Percentiles rank a stretch among this genome's conserved stretches.
Evolutionary conservation across 2,329 filamentous ascomycete species (phyloP).

Genomic region (Fusarium pseudograminearum): DNA sequence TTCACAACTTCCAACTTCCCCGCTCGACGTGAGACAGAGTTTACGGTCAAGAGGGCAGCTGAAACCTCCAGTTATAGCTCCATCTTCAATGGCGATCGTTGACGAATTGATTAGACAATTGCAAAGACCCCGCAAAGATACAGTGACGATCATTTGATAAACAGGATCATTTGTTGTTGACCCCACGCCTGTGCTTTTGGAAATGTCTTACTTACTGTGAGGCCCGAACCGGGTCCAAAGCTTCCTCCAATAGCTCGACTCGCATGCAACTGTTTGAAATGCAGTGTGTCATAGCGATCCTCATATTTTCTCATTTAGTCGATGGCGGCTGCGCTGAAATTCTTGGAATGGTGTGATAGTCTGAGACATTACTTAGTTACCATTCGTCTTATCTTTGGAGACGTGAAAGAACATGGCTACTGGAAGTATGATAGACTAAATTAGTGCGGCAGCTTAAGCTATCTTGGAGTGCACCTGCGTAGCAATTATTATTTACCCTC

Average conservation of each 20-base stretch:
- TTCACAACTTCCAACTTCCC: neutral
- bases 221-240: neutral
- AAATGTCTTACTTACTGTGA: neutral
- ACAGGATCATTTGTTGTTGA: neutral
- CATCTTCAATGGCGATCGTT: neutral
- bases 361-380: neutral
- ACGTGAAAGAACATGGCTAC: neutral
- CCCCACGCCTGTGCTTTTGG: neutral
- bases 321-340: neutral
- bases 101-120: neutral
- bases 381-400: neutral
- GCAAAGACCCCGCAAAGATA: neutral
- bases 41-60: neutral
- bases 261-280: neutral
- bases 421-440: neutral
- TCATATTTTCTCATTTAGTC: neutral
- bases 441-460: neutral
- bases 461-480: accelerated
- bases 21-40: neutral
- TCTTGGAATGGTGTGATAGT: neutral
- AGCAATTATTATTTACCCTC: accelerated
- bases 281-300: neutral
- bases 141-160: neutral
- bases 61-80: neutral
- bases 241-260: neutral